phyloP scores from a whole-genome alignment of 305 asterid species.

The Fraxinus paxiana region DNA sequence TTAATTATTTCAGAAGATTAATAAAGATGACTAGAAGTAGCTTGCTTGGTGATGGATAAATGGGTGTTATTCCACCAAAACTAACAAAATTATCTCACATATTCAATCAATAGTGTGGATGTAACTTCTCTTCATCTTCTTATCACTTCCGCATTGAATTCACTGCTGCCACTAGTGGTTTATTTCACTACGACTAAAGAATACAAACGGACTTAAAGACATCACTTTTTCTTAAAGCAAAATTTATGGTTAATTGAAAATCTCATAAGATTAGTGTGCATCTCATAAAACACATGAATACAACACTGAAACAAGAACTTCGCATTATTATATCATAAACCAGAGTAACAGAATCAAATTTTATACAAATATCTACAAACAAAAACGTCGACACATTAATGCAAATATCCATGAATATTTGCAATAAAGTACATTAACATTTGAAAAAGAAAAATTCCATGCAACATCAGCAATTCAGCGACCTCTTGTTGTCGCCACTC shows the following conservation, averaged over 20 bases:
- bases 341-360: not conserved
- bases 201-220: not conserved
- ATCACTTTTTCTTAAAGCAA: not conserved
- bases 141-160: not conserved
- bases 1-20: not conserved
- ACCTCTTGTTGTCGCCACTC: not conserved
- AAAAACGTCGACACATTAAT: not conserved
- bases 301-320: not conserved
- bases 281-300: not conserved
- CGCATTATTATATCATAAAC: not conserved
- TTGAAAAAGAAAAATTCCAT: not conserved
- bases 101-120: not conserved
- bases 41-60: not conserved
- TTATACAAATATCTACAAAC: not conserved
- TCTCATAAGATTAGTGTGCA: not conserved
- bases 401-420: constrained; percentile 3
- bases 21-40: not conserved
- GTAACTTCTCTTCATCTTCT: not conserved
- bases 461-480: not conserved
- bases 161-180: not conserved
- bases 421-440: not conserved
- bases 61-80: not conserved
- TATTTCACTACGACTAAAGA: not conserved
- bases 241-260: not conserved
- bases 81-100: not conserved